phyloP scores from a whole-genome alignment of 2,329 filamentous ascomycete species.

The Cladosporium sp. region DNA sequence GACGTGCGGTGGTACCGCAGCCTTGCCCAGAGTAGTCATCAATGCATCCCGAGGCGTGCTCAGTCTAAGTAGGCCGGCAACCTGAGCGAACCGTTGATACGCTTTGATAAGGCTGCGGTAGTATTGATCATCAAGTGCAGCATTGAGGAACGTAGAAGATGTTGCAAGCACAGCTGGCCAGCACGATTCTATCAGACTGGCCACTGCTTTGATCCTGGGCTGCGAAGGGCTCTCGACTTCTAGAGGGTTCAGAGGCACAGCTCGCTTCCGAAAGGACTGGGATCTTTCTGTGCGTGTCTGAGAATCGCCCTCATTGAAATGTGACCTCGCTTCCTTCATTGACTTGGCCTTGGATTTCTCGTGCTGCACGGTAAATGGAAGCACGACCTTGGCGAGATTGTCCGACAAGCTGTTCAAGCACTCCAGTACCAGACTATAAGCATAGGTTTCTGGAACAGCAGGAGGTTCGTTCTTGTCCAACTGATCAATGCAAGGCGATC shows the following conservation, averaged over 20 bases:
- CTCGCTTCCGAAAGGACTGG: slow-evolving; percentile 67
- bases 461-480: slow-evolving; percentile 89
- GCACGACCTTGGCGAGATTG: slow-evolving; percentile 84
- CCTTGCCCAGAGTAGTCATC: slow-evolving; percentile 87
- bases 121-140: slow-evolving; percentile 86
- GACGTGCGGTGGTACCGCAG: slow-evolving; percentile 79
- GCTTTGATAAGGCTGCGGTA: slow-evolving; percentile 89
- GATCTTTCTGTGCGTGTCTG: slow-evolving; percentile 47
- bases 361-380: slow-evolving; percentile 79
- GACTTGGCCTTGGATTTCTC: slow-evolving; percentile 50
- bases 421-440: slow-evolving; percentile 82
- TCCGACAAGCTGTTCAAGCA: slow-evolving; percentile 91
- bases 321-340: slow-evolving; percentile 18
- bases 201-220: slow-evolving; percentile 69
- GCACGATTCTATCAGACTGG: slow-evolving; percentile 80
- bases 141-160: slow-evolving; percentile 92
- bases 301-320: slow-evolving; percentile 25
- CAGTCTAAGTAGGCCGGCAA: slow-evolving; percentile 81
- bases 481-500: slow-evolving; percentile 86
- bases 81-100: slow-evolving; percentile 93
- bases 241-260: slow-evolving; percentile 80
- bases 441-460: slow-evolving; percentile 81
- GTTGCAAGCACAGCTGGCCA: slow-evolving; percentile 95
- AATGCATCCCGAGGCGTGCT: slow-evolving; percentile 89
- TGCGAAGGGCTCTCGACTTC: slow-evolving; percentile 67